These are phyloP conservation scores for Alternaria viburni DNA, from an alignment of 2,329 filamentous ascomycete species.

Conservation along the genomic window DNA sequence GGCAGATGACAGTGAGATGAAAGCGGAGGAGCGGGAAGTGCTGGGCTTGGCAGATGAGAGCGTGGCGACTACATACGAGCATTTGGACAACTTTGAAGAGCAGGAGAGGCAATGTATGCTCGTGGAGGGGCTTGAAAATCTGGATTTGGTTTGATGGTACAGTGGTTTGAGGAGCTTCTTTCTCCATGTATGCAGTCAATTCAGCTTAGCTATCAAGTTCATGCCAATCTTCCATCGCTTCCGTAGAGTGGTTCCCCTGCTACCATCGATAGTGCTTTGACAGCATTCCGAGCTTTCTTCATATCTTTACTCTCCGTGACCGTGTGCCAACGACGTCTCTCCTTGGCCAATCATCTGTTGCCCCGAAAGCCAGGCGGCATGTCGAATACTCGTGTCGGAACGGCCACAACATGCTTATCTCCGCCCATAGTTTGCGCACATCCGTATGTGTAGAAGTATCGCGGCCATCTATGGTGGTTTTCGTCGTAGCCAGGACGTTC, in stretches of 20 bases:
- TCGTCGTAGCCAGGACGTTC: too few relatives aligned
- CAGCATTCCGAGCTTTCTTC: not conserved
- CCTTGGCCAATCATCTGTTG: too few relatives aligned
- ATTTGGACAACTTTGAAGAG: accelerated
- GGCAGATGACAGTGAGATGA: not conserved
- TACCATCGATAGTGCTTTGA: not conserved
- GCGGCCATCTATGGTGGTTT: too few relatives aligned
- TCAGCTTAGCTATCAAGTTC: not conserved
- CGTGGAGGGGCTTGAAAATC: not conserved
- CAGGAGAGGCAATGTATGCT: not conserved
- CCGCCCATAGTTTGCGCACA: too few relatives aligned
- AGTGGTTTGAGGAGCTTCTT: not conserved
- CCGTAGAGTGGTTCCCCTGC: accelerated
- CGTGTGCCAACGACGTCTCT: too few relatives aligned
- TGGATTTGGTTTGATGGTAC: not conserved
- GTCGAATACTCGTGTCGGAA: too few relatives aligned
- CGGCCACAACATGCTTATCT: too few relatives aligned
- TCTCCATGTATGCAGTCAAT: not conserved
- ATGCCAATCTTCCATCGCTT: not conserved
- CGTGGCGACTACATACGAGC: not conserved
- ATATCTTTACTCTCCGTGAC: accelerated
- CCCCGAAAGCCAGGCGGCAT: too few relatives aligned
- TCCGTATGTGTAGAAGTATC: too few relatives aligned
- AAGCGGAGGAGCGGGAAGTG: not conserved
- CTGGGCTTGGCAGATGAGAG: not conserved